Evolutionary conservation across 1,139 yeast genomes (phyloP), one percentile per base, ranked within the genome.

Genomic region (Lodderomyces orthopsilosis): DNA sequence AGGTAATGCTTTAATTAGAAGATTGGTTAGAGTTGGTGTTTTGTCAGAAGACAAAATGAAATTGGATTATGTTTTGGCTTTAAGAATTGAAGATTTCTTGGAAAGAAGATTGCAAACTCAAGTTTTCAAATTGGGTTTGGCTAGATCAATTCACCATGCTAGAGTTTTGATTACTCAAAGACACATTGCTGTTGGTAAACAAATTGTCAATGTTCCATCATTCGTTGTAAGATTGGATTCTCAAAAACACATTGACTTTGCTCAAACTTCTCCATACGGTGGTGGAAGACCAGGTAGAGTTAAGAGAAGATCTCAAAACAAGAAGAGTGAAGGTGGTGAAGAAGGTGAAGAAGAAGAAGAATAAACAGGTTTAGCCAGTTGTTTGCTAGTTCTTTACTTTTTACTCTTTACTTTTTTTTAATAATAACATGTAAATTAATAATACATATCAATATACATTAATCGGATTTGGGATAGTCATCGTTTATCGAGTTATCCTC

Each of bases 231-330:
- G 99, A 83, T 86, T 93, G 75, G 99, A 93, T 80, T 91, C 98
- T 61, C 98, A 93, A 81, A 93, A 93, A 88, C 98, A 94, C 90
- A 90, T 93, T 78, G 98, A 93, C 84, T 93, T 93, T 65, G 95
- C 98, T 66, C 85, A 91, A 73, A 89, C 88, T 75, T 93, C 98
- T 60, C 98, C 99, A 76, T 93, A 88, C 89, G 98, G 98, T 74
- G 98, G 98, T 81, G 98, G 97, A 65, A 93, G 98, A 82, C 94
- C 98, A 64, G 99, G 99, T 75, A 94, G 98, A 84, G 96, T 89
- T 68, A 94, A 94, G 85, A 90, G 98, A 88, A 91, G 82, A 81
- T 83, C 86, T 83, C 87, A 85, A 73, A 83, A 77, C 70, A 83
- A 80, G 73, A 40, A 37, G 32, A 83, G 70, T 61, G 80, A 68